A percentile compares a stretch with the other conserved stretches of the same genome.
Conservation (phyloP, 768 basidiomycete genomes). For the Termitomyces sp. region DNA sequence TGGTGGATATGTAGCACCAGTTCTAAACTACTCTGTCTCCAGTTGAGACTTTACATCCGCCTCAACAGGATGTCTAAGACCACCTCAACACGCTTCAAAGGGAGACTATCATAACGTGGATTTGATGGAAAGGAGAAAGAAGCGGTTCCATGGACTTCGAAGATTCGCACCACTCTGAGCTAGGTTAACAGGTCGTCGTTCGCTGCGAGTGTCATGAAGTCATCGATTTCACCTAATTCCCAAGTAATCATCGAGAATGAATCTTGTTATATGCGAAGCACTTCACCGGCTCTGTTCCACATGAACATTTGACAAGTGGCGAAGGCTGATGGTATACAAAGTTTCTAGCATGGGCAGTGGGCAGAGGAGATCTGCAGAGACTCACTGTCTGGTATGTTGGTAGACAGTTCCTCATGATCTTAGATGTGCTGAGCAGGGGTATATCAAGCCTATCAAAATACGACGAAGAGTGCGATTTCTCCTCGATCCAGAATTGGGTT, state of each 20-base stretch:
- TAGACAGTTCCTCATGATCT: background rate
- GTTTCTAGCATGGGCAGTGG: background rate
- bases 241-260: background rate
- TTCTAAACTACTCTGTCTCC: background rate
- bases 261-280: background rate
- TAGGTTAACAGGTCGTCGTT: background rate
- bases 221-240: background rate
- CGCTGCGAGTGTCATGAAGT: too few relatives aligned
- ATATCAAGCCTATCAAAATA: background rate
- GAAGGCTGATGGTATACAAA: background rate
- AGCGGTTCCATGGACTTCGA: background rate
- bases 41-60: background rate
- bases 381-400: background rate
- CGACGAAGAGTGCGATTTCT: background rate
- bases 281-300: background rate
- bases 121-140: too few relatives aligned
- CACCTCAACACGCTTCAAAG: background rate
- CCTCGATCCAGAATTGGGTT: background rate
- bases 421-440: background rate
- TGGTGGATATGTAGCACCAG: background rate
- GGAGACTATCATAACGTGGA: background rate
- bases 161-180: background rate
- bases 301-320: background rate
- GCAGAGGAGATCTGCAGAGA: background rate
- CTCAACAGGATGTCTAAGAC: background rate